Evolutionary conservation across 2,329 filamentous ascomycete species (phyloP), one percentile per base, ranked within the genome.

Genomic region (Pseudocercospora fuligena): DNA sequence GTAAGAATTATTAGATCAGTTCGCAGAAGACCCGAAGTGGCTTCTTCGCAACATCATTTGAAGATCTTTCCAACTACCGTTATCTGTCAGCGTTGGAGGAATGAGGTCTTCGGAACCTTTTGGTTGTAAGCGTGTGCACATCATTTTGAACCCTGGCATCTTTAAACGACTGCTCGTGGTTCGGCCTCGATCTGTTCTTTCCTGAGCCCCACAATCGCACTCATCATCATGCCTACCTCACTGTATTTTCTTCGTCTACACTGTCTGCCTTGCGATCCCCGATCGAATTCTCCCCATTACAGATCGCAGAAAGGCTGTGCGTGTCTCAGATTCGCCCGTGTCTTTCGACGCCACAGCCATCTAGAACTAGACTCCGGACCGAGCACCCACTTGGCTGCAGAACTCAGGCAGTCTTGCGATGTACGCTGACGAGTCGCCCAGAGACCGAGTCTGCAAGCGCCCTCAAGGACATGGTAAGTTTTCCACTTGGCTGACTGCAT

Each of bases 401-500:
- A 40, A 40, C 36, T 40, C 36, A 40, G 36, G 36, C 36, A n/a
- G 36, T n/a, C 14, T 40, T 29, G 23, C 51, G 7, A 25, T 54
- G 51, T 54, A 54, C 51, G 51, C 21, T 54, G 51, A 54, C 51
- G 51, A 54, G 3, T 54, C 51, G 51, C 23, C 51, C 11, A 29
- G 51, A 54, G 16, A 29, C 23, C 51, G 51, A 25, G 21, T 6
- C 51, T 27, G 25, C 51, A 54, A 25, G 51, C 21, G 21, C 21
- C 25, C 9, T n/a, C 51, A 54, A 25, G 51, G 9, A 54, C 25
- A 54, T 54, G 51, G 51, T 54, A 49, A 19, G 19, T 49, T 49
- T 23, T 25, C 19, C n/a, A 11, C 23, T 49, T 21, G 46, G 46
- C 46, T 49, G 19, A 49, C 46, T 25, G 46, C 46, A 40, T 40